Base-by-base conservation (phyloP, 805 yeast species). In the Hanseniaspora occidentalis region DNA sequence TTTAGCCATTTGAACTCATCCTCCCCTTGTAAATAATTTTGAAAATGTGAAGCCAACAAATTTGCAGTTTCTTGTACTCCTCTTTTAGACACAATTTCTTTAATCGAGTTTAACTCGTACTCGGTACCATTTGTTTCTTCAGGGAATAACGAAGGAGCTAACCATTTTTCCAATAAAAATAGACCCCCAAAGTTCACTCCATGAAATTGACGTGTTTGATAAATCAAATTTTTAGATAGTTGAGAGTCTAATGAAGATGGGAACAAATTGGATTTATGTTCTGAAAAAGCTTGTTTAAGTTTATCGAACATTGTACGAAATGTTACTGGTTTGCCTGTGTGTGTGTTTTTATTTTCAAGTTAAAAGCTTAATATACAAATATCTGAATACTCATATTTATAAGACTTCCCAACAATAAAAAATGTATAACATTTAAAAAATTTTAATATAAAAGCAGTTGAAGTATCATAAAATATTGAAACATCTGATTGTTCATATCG, bases 111-210 rank as follows among this genome's bases (percentile, higher is more conserved):
- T 42, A 79, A 70, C 60, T 89, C 98, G 31, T 74, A 71, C 6
- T 61, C 70, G 2, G 83, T 67, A 3, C 23, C 23, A 14, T 29
- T 29, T 4, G 23, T 19, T 20, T 71, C 71, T 17, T 73, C 74
- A 3, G 70, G 66, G 50, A 83, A 82, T 42, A 79, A 59, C 31
- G 69, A 63, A 41, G 72, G 79, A 56, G 62, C 81, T 26, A 85
- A 83, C 77, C 84, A 88, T 50, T 76, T 77, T 54, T 88, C 96
- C 36, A 75, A 66, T 1, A 86, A 78, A 56, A 86, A 88, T 43
- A 80, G 59, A 0, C 86, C 71, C 0, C 97, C 97, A 31, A 88
- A 62, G 57, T 86, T 88, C 24, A 84, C 94, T 6, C 96, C 97
- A 53, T 73, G 77, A 53, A 84, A 83, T 49, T 62, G 62, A 39